Conservation (phyloP, 2,329 filamentous ascomycete species). For the Thelonectria rubi region DNA sequence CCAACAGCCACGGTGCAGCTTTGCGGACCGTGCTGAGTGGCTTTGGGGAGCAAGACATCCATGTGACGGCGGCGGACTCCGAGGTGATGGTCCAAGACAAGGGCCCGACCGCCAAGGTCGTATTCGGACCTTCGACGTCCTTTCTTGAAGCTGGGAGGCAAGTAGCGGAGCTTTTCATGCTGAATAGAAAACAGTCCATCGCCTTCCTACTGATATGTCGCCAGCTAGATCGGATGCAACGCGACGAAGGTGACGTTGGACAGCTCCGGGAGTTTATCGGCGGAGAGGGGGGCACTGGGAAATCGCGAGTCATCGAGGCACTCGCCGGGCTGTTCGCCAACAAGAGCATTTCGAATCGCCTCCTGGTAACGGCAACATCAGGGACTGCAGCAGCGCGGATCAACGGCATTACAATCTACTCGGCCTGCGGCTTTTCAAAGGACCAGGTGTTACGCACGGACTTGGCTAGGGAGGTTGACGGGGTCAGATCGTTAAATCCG, state of each 20-base stretch:
- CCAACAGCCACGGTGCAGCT: not conserved
- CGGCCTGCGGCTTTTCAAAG: not conserved
- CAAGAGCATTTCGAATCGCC: not conserved
- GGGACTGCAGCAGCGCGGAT: not conserved
- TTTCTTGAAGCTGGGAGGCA: conserved; percentile 11
- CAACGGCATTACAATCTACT: conserved; percentile 1
- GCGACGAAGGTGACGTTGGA: not conserved
- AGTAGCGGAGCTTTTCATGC: not conserved
- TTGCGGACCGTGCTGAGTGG: not conserved
- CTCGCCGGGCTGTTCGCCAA: conserved; percentile 7
- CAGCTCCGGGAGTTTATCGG: conserved; percentile 23
- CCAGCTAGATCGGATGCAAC: conserved; percentile 13
- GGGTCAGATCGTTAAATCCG: not conserved
- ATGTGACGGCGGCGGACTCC: not conserved
- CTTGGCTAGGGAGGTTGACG: too few species aligned
- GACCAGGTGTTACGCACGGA: too few species aligned
- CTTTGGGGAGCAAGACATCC: conserved; percentile 6
- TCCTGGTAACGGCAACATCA: conserved; percentile 18
- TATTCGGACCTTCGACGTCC: conserved; percentile 14
- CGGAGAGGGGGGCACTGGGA: conserved; percentile 22
- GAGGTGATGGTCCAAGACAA: not conserved
- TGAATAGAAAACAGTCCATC: conserved; percentile 10
- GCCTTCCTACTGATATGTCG: conserved; percentile 20
- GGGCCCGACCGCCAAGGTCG: not conserved
- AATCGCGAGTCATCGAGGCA: conserved; percentile 21